Evolutionary conservation across 2,329 filamentous ascomycete genomes (phyloP), one percentile per base, ranked within the genome.

Genomic region (Stylonectria norvegica): DNA sequence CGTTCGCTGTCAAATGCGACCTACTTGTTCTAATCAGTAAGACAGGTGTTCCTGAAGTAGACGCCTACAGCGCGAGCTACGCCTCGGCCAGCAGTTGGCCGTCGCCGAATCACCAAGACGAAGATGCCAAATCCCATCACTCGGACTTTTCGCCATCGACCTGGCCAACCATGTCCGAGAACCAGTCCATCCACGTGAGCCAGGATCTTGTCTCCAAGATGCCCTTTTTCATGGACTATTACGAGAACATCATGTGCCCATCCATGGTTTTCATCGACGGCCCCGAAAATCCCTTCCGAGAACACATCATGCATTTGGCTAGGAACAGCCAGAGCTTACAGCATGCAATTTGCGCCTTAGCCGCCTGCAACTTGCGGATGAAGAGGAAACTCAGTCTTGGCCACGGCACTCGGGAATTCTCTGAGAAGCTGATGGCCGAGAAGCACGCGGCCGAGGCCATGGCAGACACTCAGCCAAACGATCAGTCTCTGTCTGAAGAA

Each of bases 221-320:
- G 70, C 84, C 86, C 50, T 94, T 86, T 65, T 84, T 95, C 59
- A 85, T 96, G 71, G 86, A 94, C 61, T 95, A 95, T 66, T 96
- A 95, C 66, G 85, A 90, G 59, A 89, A 89, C 63, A 86, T 88
- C 58, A 90, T 97, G 69, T 93, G 89, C 52, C 87, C 88, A 5
- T 88, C 89, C 43, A 86, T 96, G 65, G 89, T 96, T 36, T 87
- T 89, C 52, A 89, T 95, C 62, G 91, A 97, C 61, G 83, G 83
- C 9, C 85, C 86, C 2, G 76, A 75, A 47, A 96, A 95, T 62
- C 91, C 91, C 1, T 96, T 91, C 61, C 78, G 89, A 46, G 81
- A 83, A 54, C 85, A 94, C 59, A 81, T 96, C 40, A 73, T 95
- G 43, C 81, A 81, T 40, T 74, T 96, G 36, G 88, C 89, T 10